Conservation (phyloP, 2,329 filamentous ascomycete genomes). For the Bipolaris victoriae region DNA sequence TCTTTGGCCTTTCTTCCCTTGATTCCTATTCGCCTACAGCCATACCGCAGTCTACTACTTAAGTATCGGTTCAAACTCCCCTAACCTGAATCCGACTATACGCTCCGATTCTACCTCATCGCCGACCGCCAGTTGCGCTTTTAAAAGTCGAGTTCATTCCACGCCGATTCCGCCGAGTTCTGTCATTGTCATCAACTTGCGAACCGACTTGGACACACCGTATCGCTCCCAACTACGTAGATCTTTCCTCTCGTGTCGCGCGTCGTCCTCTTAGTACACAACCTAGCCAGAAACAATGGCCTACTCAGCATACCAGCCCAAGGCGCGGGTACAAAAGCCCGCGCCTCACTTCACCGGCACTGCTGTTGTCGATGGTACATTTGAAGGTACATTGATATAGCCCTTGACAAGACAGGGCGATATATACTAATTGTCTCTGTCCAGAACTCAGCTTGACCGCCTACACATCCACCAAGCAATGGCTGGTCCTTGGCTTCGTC, state of each 20-base stretch:
- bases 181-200: neutral
- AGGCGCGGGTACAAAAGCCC: constrained; percentile 50
- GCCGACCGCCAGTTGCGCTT: constrained; percentile 3
- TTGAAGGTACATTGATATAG: constrained; percentile 43
- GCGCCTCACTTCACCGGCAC: constrained; percentile 48
- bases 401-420: neutral
- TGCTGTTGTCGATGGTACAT: constrained; percentile 49
- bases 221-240: neutral
- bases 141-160: constrained; percentile 1
- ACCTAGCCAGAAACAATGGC: constrained; percentile 36
- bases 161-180: constrained; percentile 5
- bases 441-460: constrained; percentile 47
- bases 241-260: constrained; percentile 17
- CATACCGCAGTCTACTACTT: constrained; percentile 1
- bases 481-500: constrained; percentile 71
- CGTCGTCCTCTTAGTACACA: constrained; percentile 12
- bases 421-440: constrained; percentile 15
- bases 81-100: constrained; percentile 6
- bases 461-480: constrained; percentile 55
- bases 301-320: constrained; percentile 43
- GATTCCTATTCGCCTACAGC: constrained; percentile 13
- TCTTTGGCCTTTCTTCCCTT: constrained; percentile 14
- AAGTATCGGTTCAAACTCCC: constrained; percentile 1
- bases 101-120: constrained; percentile 1
- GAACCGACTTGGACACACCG: neutral